Evolutionary conservation across 108 stramenopile species (phyloP).

Genomic region (Fragilaria crotonensis): DNA sequence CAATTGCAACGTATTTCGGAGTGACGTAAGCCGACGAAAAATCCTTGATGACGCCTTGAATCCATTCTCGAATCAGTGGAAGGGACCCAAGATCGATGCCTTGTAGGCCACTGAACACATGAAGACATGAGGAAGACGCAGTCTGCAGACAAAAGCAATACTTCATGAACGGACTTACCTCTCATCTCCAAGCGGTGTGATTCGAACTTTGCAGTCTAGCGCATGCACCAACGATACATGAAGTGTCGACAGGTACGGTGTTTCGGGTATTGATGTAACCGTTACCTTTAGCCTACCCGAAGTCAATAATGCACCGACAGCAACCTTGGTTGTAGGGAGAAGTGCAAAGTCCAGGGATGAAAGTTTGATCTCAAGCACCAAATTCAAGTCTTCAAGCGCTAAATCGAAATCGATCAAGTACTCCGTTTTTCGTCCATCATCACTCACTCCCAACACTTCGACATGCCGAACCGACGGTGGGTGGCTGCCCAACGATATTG

Average conservation of each 20-base stretch:
- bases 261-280: not conserved
- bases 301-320: not conserved
- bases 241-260: not conserved
- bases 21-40: not conserved
- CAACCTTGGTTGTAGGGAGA: slow-evolving; percentile 3
- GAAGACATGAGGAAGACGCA: too few relatives aligned
- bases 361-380: slow-evolving; percentile 3
- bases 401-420: slow-evolving; percentile 2
- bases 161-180: not conserved
- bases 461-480: not conserved
- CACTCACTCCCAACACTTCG: not conserved
- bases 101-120: slow-evolving; percentile 3
- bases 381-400: not conserved
- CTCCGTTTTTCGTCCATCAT: not conserved
- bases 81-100: slow-evolving; percentile 7
- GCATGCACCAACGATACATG: not conserved
- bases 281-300: not conserved
- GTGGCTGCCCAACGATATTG: not conserved
- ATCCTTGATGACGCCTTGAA: slow-evolving; percentile 1
- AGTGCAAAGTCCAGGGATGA: slow-evolving; percentile 8
- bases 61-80: slow-evolving; percentile 7
- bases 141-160: not conserved
- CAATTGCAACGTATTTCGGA: slow-evolving; percentile 1
- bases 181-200: slow-evolving; percentile 1
- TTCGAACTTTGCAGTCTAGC: not conserved